phyloP scores from a whole-genome alignment of 495 filamentous ascomycete species.

The Parmelia sp. region DNA sequence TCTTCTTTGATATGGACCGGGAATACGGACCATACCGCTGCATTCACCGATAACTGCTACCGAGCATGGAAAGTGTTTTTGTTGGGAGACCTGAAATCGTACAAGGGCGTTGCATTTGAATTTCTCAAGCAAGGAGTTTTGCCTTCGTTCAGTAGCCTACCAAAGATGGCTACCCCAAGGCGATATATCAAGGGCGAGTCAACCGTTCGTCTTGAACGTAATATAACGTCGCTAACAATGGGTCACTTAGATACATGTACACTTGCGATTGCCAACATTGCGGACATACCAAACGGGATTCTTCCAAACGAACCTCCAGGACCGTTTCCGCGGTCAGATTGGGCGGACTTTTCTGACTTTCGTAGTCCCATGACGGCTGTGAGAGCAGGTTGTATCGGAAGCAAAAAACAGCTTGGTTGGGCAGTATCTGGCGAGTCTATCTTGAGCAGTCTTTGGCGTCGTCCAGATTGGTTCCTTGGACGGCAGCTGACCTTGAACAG shows the following conservation, averaged over 20 bases:
- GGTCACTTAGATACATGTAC: background rate
- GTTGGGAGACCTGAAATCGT: background rate
- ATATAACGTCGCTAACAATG: background rate
- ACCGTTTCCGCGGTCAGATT: slow-evolving; percentile 6
- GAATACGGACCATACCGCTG: too few relatives aligned
- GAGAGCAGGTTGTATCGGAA: background rate
- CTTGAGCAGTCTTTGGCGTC: background rate
- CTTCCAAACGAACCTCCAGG: slow-evolving; percentile 6
- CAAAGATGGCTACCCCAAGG: slow-evolving; percentile 4
- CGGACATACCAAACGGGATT: background rate
- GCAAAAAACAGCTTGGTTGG: background rate
- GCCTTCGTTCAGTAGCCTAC: background rate
- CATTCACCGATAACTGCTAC: background rate
- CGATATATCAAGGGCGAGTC: slow-evolving; percentile 6
- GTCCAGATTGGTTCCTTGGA: background rate
- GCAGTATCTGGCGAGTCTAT: background rate
- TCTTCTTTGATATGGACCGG: slow-evolving; percentile 2
- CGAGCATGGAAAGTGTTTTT: background rate
- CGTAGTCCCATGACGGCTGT: background rate
- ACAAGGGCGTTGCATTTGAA: background rate
- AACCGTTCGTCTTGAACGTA: background rate
- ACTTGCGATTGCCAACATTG: slow-evolving; percentile 8
- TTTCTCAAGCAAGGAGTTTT: background rate
- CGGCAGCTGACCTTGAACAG: background rate
- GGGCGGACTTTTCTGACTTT: background rate